Evolutionary conservation across 192 early-diverging fungal species (phyloP), one percentile per base, ranked within the genome.

Genomic region (Coemansia sp.): DNA sequence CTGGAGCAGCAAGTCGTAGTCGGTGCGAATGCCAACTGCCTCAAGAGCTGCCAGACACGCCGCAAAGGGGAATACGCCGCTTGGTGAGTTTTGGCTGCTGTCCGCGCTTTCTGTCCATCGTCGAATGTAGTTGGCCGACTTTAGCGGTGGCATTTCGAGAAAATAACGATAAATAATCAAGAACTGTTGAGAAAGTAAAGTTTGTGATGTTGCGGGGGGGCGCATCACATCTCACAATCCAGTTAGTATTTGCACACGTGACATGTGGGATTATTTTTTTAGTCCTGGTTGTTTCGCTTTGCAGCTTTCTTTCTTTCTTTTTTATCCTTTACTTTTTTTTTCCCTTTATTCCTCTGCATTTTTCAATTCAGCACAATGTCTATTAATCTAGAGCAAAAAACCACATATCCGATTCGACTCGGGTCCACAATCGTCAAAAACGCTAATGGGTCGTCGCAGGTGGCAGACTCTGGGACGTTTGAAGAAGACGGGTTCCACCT

Each of bases 361-460:
- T 63, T 50, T 7, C 16, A 45, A 59, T 42, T 17, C 34, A 16
- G 48, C 34, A 73, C 31, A 57, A 82, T 82, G 80, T 71, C 80
- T 40, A 70, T 82, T 42, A 82, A 82, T 59, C 59, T 82, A 33
- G 80, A 82, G 24, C 68, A 77, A 59, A 66, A 62, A 41, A 71
- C 63, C 29, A 77, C 75, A 34, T 82, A 82, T 60, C 53, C 51
- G 21, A 42, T 82, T 37, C 68, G 50, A 16, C 44, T 67, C 6
- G 80, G 80, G 5, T 16, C 40, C 7, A 72, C 74, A n/a, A n/a
- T 82, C 34, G 14, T 2, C 50, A 65, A 11, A 11, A 62, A 44
- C 39, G 11, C 54, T 46, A 46, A 16, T 33, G 17, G 0, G 54
- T 57, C 3, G 54, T 57, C 5, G 27, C 54, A 16, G 63, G 53